Evolutionary conservation across 352 stramenopile species (phyloP).

Genomic region (Pythium myriotylum): DNA sequence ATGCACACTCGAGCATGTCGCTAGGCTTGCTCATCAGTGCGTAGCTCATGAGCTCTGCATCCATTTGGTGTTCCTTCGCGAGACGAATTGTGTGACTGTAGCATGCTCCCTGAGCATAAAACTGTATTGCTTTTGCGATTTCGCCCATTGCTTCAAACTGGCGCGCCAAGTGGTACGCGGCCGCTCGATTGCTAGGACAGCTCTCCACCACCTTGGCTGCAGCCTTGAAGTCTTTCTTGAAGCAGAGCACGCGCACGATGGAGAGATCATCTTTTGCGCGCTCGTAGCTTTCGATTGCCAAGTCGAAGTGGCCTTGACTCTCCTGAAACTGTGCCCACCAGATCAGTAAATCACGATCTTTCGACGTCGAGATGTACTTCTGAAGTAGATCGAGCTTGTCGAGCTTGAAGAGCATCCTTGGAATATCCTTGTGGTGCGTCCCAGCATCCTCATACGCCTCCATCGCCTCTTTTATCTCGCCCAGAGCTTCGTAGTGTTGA

Average conservation of each 20-base stretch:
- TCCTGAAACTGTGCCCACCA: constrained; percentile 96
- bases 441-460: constrained; percentile 91
- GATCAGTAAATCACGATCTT: constrained; percentile 85
- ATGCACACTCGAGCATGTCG: constrained; percentile 89
- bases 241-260: constrained; percentile 91
- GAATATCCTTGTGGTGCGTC: constrained; percentile 90
- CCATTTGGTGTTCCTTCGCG: constrained; percentile 88
- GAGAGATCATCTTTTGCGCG: constrained; percentile 87
- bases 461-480: constrained; percentile 89
- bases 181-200: constrained; percentile 60
- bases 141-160: constrained; percentile 88
- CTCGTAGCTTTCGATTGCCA: constrained; percentile 89
- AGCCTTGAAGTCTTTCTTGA: constrained; percentile 85
- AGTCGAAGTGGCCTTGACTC: constrained; percentile 86
- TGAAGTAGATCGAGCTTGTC: constrained; percentile 90
- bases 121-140: constrained; percentile 88
- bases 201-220: constrained; percentile 88
- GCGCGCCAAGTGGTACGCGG: constrained; percentile 85
- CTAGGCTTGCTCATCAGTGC: constrained; percentile 87
- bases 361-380: constrained; percentile 88
- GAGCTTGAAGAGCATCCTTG: constrained; percentile 92
- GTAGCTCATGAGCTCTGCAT: constrained; percentile 92
- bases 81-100: constrained; percentile 95
- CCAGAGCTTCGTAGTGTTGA: constrained; percentile 89
- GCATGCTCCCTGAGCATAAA: constrained; percentile 86